phyloP scores from a whole-genome alignment of 768 basidiomycete species.

The Hemileccinum impolitum region DNA sequence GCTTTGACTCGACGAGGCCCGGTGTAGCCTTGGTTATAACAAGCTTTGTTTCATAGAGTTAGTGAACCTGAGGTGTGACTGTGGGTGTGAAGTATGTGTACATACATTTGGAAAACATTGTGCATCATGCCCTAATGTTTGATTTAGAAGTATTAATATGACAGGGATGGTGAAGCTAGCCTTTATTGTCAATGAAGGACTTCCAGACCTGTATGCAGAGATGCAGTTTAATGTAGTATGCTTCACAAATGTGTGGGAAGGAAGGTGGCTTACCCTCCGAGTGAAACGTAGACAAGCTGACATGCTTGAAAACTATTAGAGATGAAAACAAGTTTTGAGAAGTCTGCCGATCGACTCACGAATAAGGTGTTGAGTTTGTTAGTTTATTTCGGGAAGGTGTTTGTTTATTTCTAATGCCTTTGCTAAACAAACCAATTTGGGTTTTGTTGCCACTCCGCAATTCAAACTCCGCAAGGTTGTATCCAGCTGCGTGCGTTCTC shows the following conservation, averaged over 20 bases:
- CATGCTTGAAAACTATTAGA: slow-evolving; percentile 33
- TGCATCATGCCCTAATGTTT: slow-evolving; percentile 64
- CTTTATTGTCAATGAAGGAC: slow-evolving; percentile 73
- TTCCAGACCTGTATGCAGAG: slow-evolving; percentile 58
- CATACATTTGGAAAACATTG: slow-evolving; percentile 77
- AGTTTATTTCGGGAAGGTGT: slow-evolving; percentile 10
- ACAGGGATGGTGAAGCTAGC: slow-evolving; percentile 32
- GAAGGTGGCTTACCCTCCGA: slow-evolving; percentile 41
- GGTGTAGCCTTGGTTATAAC: slow-evolving; percentile 64
- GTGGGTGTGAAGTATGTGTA: not conserved
- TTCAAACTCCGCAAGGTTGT: slow-evolving; percentile 25
- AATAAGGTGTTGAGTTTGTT: no score
- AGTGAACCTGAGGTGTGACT: not conserved
- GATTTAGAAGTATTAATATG: not conserved
- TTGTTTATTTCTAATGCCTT: slow-evolving; percentile 30
- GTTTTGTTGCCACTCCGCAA: slow-evolving; percentile 5
- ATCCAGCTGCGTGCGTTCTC: slow-evolving; percentile 12
- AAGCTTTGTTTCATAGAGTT: slow-evolving; percentile 42
- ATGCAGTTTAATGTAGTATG: slow-evolving; percentile 2
- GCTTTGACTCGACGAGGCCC: slow-evolving; percentile 63
- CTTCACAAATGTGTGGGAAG: not conserved
- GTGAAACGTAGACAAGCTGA: slow-evolving; percentile 72
- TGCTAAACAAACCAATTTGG: slow-evolving; percentile 24
- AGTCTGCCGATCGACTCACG: no score
- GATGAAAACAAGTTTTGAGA: no score